Evolutionary conservation across 176 grass and related monocot genomes (phyloP), one percentile per base, ranked within the genome.

Genomic region (Echinochloa phyllopogon): DNA sequence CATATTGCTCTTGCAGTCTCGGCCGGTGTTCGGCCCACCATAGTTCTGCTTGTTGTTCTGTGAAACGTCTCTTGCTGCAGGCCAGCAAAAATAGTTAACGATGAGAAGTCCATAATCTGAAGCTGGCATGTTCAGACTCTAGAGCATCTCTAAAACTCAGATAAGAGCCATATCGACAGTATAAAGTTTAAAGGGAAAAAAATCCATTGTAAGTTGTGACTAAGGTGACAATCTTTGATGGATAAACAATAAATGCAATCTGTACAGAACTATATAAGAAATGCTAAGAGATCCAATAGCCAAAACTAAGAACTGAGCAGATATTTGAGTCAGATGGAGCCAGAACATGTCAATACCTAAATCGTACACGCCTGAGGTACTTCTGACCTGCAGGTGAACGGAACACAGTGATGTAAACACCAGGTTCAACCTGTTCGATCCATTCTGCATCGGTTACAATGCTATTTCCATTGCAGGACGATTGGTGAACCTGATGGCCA

Each of bases 11-110:
- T 67, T 87, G 87, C 39, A 96, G 84, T 47, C 33, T 86, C 33
- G 38, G 76, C 27, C 60, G 41, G 77, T 96, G 92, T 70, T 91
- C 66, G 3, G 81, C 81, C 86, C 94, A 96, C 89, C 94, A 96
- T 7, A 37, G 70, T 71, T 88, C 84, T 20, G 94, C 94, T 88
- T 94, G 69, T 7, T 90, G 76, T 59, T 93, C 91, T 7, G 75
- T 88, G 62, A 97, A 97, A 66, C 84, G 73, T 83, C 76, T 97
- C 64, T 90, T 88, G 76, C 89, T 97, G 89, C 82, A 78, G 14
- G 82, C 39, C 39, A 84, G 62, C n/a, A 45, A 50, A n/a, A 36
- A 51, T 36, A 74, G 8, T 20, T 1, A 69, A 51, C 24, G 82
- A 16, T 38, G 69, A 58, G 14, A 75, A 29, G 63, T 63, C 48